Conservation (phyloP, 345 rosid genomes). For the Xanthoceras sorbifolium region DNA sequence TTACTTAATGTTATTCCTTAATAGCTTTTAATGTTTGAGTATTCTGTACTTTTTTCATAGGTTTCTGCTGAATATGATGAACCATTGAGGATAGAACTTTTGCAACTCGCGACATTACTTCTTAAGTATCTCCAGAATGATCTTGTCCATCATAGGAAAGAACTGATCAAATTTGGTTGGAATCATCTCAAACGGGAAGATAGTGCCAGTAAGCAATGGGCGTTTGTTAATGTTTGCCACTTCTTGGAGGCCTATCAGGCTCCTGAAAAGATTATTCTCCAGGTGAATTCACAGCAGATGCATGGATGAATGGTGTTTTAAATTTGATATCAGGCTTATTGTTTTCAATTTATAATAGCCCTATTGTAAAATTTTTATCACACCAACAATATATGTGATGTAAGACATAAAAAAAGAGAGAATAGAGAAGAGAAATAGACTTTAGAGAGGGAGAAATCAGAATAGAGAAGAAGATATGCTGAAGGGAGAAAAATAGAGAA, state of each 20-base stretch:
- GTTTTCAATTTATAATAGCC: background rate
- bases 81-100: conserved; percentile 93
- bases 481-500: background rate
- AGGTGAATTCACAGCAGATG: conserved; percentile 49
- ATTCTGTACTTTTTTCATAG: conserved; percentile 35
- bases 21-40: conserved; percentile 14
- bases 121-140: conserved; percentile 94
- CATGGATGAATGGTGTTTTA: background rate
- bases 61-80: conserved; percentile 99
- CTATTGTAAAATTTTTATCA: background rate
- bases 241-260: conserved; percentile 99
- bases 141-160: conserved; percentile 97
- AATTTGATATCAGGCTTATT: conserved; percentile 3
- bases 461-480: background rate
- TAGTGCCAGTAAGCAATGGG: conserved; percentile 99
- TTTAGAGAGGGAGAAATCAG: background rate
- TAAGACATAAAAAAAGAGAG: background rate
- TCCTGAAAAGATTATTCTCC: conserved; percentile 97
- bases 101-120: conserved; percentile 96
- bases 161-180: conserved; percentile 99
- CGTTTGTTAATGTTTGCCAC: conserved; percentile 99
- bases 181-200: conserved; percentile 99
- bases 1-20: background rate
- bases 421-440: background rate
- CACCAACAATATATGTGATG: background rate